Evolutionary conservation across 306 rosid genomes (phyloP), one percentile per base, ranked within the genome.

Genomic region (Arachis stenosperma): DNA sequence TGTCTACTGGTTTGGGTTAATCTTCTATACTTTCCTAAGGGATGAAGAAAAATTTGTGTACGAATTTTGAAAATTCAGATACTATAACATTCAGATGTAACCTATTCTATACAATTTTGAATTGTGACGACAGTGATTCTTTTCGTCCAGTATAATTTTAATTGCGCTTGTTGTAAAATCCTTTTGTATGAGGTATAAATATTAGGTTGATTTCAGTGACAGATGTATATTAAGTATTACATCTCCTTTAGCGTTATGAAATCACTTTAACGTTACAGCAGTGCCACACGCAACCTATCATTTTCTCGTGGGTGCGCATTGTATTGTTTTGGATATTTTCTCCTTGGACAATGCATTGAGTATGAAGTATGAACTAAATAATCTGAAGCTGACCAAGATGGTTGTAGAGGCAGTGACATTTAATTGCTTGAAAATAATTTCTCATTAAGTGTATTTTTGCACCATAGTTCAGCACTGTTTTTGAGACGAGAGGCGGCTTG

Each of bases 61-160:
- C 84, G 96, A 85, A 75, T 80, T 83, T 85, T 77, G 71, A 48
- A 81, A 82, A 77, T 86, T 82, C 83, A 75, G 75, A 78, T 78
- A 77, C 84, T 66, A 67, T 84, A 83, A 69, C 71, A 78, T 77
- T 81, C 78, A 81, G 73, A 75, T 90, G 96, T 93, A 85, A 79
- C 79, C 78, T 87, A 82, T 78, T 86, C 77, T 86, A 83, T 91
- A 85, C 97, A 88, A 85, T 89, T 91, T 89, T 91, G 96, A 83
- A 89, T 80, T 82, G 67, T 76, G 84, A 74, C 68, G 58, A 37
- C 81, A 75, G 72, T 62, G 48, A 82, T 86, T 85, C 91, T 80
- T 78, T 69, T 82, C 86, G 82, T 90, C 79, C 77, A 72, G 86
- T 86, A 73, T 79, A 75, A 52, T 75, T 81, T 50, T 65, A 70